Conservation (phyloP, 2,329 filamentous ascomycete genomes). For the Huntiella savannae region DNA sequence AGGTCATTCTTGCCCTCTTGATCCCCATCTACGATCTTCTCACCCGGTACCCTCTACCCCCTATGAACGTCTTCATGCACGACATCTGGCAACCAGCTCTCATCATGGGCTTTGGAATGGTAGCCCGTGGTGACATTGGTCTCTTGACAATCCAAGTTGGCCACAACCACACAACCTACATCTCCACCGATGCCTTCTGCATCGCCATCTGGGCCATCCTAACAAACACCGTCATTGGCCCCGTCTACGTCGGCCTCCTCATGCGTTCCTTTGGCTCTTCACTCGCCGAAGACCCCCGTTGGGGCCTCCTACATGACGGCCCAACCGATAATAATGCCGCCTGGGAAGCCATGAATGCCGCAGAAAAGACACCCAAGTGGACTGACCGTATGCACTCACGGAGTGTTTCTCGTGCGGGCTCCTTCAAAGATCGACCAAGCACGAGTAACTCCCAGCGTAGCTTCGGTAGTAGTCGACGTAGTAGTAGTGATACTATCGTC, state of each 20-base stretch:
- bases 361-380: conserved; percentile 3
- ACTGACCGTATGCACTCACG: conserved; percentile 9
- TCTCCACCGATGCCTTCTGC: conserved; percentile 34
- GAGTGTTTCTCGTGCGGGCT: conserved; percentile 2
- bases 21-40: conserved; percentile 19
- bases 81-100: conserved; percentile 28
- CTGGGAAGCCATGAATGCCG: conserved; percentile 5
- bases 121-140: conserved; percentile 40
- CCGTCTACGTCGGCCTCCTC: conserved; percentile 30
- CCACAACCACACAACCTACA: conserved; percentile 21
- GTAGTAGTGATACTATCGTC: not conserved
- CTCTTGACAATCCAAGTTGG: conserved; percentile 29
- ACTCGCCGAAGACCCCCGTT: conserved; percentile 5
- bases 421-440: not conserved
- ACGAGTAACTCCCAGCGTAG: not conserved
- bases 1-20: conserved; percentile 15
- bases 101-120: conserved; percentile 39
- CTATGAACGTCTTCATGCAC: conserved; percentile 3
- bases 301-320: conserved; percentile 6
- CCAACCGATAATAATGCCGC: not conserved
- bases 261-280: conserved; percentile 15
- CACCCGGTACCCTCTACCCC: conserved; percentile 3
- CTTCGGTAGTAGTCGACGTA: not conserved
- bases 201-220: conserved; percentile 37
- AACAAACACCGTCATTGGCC: conserved; percentile 35